Evolutionary conservation across 2,329 filamentous ascomycete genomes (phyloP).

Genomic region (Paramyrothecium sp.): DNA sequence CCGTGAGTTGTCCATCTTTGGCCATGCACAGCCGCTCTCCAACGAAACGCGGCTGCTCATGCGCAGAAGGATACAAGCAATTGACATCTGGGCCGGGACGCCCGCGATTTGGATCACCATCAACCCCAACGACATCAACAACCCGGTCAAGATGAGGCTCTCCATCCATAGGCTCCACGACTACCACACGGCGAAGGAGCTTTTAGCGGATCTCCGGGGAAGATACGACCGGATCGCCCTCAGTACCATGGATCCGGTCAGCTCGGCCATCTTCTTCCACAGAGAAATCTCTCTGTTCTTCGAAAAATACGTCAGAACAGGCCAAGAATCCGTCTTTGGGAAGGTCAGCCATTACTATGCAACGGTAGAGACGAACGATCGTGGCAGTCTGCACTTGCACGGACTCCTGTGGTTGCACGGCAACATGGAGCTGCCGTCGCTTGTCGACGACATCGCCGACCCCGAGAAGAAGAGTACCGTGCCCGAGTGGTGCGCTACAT

Average conservation of each 20-base stretch:
- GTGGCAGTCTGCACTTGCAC: too few relatives aligned
- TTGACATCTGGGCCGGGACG: conserved; percentile 5
- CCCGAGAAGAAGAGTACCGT: not conserved
- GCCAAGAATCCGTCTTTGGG: conserved; percentile 3
- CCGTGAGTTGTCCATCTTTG: conserved; percentile 1
- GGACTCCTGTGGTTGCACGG: conserved; percentile 5
- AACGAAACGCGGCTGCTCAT: conserved; percentile 6
- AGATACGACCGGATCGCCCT: conserved; percentile 1
- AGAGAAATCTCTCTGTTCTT: conserved; percentile 5
- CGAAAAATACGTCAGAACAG: not conserved
- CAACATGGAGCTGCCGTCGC: not conserved
- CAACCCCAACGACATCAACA: too few relatives aligned
- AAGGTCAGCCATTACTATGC: too few relatives aligned
- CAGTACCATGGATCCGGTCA: too few relatives aligned
- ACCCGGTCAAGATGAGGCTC: too few relatives aligned
- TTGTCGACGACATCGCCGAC: not conserved
- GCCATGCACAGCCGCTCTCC: conserved; percentile 4
- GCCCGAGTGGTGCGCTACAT: not conserved
- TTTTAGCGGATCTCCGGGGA: not conserved
- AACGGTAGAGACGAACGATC: too few relatives aligned
- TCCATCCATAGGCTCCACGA: too few relatives aligned
- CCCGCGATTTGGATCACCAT: conserved; percentile 8
- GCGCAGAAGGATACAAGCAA: conserved; percentile 7
- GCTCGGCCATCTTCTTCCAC: conserved; percentile 8
- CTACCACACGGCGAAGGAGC: not conserved